Evolutionary conservation across 2,329 filamentous ascomycete species (phyloP).

Genomic region (Lasiodiplodia gonubiensis): DNA sequence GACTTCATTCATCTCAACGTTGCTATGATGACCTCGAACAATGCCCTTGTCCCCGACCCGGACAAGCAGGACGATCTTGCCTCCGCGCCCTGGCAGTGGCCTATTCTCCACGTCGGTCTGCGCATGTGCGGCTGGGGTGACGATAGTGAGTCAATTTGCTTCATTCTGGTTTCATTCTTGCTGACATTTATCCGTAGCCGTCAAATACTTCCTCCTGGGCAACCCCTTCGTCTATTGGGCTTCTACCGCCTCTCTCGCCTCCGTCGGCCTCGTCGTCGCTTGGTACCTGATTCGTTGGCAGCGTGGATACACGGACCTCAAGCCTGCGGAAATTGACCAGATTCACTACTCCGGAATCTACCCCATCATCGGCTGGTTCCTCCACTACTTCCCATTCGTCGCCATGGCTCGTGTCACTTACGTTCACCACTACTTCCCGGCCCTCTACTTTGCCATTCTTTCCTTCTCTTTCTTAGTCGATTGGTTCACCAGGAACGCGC

Average conservation of each 20-base stretch:
- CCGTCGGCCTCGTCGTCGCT: constrained; percentile 72
- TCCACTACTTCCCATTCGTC: constrained; percentile 95
- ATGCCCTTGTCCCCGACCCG: constrained; percentile 93
- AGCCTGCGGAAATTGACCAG: constrained; percentile 80
- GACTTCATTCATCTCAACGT: constrained; percentile 98
- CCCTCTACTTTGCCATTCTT: constrained; percentile 95
- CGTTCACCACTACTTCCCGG: constrained; percentile 98
- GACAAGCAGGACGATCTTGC: constrained; percentile 99
- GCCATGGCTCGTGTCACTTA: constrained; percentile 99
- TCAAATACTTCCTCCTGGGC: constrained; percentile 98
- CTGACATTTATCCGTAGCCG: constrained; percentile 10
- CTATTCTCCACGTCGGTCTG: constrained; percentile 89
- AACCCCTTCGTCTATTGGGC: constrained; percentile 98
- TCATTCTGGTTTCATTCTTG: constrained; percentile 49
- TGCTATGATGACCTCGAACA: constrained; percentile 99
- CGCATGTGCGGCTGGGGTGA: constrained; percentile 99
- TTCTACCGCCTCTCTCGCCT: constrained; percentile 76
- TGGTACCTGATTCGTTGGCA: constrained; percentile 97
- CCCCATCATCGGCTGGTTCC: constrained; percentile 89
- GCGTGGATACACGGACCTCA: constrained; percentile 86
- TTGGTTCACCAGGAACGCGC: constrained; percentile 75
- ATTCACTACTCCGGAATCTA: constrained; percentile 95
- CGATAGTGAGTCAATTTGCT: constrained; percentile 56
- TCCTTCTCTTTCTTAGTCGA: constrained; percentile 86
- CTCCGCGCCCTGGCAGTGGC: constrained; percentile 98